Evolutionary conservation across 805 yeast genomes (phyloP), one percentile per base, ranked within the genome.

Genomic region (Sugiyamaella boreocaroliniensis): DNA sequence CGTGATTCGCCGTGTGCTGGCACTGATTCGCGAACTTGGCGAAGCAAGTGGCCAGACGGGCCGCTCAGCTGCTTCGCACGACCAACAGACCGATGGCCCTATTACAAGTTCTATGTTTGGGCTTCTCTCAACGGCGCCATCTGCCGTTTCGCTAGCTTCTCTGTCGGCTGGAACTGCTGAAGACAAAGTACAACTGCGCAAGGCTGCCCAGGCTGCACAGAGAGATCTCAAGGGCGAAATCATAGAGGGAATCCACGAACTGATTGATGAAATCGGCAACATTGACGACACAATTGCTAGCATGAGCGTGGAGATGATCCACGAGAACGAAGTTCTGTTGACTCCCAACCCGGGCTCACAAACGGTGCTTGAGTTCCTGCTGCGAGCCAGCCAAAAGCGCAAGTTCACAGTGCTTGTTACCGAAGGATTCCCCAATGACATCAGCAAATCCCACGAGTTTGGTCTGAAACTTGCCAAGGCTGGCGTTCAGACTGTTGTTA

Each of bases 331-430:
- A 50, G 66, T 70, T 44, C 65, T 79, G 29, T 73, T 89, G 50
- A 88, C 97, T 0, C 97, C 98, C n/a, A 89, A 98, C 0, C 97
- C 98, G 5, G 88, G 83, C 43, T 88, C 97, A 0, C 80, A 81
- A 55, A 92, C 98, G 0, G 96, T 93, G 10, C 72, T 89, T 52
- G 89, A 89, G 61, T 93, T 93, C 62, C 73, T 93, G 55, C 74
- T 89, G 53, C 84, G 86, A 63, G 97, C 97, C 3, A 81, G 95
- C 55, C 79, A 84, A 57, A 90, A 92, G 71, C 82, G 98, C 74
- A 86, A 82, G 63, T 92, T 93, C 70, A 85, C 96, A 0, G 98
- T 95, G 9, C 50, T 70, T 19, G 93, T 93, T 34, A 86, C 97
- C 1, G 99, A 93, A 68, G 82, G 84, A 51, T 92, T 81, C 68